Evolutionary conservation across 371 early-diverging fungal species (phyloP).

Genomic region (Syncephalastrum sp.): DNA sequence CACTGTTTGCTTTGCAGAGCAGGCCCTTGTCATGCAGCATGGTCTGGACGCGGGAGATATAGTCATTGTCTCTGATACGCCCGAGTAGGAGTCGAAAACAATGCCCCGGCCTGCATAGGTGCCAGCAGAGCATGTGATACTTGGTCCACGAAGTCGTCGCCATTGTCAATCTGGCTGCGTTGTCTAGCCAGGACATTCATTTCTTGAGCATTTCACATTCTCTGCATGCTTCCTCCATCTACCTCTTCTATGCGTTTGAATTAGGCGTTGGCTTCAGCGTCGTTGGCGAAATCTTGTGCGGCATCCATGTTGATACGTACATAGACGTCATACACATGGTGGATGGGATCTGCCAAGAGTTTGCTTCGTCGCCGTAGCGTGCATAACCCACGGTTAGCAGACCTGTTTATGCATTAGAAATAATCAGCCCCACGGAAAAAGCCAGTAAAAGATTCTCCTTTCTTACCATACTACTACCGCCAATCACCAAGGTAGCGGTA

Average conservation of each 20-base stretch:
- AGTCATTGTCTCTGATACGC: conserved; percentile 89
- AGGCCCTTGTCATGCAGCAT: conserved; percentile 43
- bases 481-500: conserved; percentile 99
- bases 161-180: conserved; percentile 78
- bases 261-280: conserved; percentile 83
- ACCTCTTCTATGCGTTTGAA: conserved; percentile 95
- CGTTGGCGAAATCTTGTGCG: conserved; percentile 54
- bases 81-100: conserved; percentile 93
- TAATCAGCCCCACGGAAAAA: not conserved
- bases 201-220: too few species aligned
- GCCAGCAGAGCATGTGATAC: conserved; percentile 84
- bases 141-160: conserved; percentile 82
- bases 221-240: not conserved
- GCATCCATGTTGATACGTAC: conserved; percentile 83
- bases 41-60: conserved; percentile 69
- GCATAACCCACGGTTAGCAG: conserved; percentile 94
- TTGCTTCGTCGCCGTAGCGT: conserved; percentile 79
- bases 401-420: conserved; percentile 30
- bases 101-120: conserved; percentile 89
- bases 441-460: not conserved
- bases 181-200: conserved; percentile 17
- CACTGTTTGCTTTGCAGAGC: conserved; percentile 52
- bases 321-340: conserved; percentile 95
- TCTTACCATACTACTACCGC: conserved; percentile 97
- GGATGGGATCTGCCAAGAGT: conserved; percentile 86